Percentiles rank a stretch among this genome's conserved stretches.
Conservation (phyloP, 2,329 filamentous ascomycete genomes). For the Dothideomycetes sp. region DNA sequence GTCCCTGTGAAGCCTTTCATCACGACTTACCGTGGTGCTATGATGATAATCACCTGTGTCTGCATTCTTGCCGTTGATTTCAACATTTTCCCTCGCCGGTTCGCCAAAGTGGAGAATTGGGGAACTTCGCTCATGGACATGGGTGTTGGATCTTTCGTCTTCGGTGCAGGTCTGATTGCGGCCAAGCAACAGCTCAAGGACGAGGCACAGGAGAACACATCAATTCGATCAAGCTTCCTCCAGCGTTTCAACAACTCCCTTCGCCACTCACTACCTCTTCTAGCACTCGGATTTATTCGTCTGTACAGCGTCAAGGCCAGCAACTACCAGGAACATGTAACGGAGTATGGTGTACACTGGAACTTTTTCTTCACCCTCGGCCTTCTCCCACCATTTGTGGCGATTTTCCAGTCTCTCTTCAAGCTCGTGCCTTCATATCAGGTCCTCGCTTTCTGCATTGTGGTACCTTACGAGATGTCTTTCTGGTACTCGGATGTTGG, state of each 20-base stretch:
- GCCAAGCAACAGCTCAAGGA: conserved; percentile 70
- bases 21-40: conserved; percentile 78
- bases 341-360: conserved; percentile 97
- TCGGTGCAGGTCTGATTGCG: conserved; percentile 83
- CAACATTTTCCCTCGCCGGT: conserved; percentile 78
- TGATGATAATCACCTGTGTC: conserved; percentile 83
- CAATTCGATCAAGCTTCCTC: conserved; percentile 36
- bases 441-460: conserved; percentile 58
- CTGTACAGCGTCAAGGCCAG: conserved; percentile 84
- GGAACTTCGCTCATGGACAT: conserved; percentile 98
- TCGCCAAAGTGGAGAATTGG: conserved; percentile 99
- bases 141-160: conserved; percentile 95
- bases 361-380: conserved; percentile 98
- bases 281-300: conserved; percentile 68
- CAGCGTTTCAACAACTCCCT: conserved; percentile 55
- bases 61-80: conserved; percentile 98
- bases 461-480: conserved; percentile 58
- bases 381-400: conserved; percentile 78
- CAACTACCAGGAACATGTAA: conserved; percentile 94
- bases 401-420: conserved; percentile 65
- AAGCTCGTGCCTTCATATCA: conserved; percentile 66
- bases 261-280: conserved; percentile 71
- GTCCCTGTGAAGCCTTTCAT: conserved; percentile 84
- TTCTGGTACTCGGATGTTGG: conserved; percentile 72
- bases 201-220: conserved; percentile 10